Evolutionary conservation across 495 filamentous ascomycete species (phyloP).

Genomic region (Aspergillus saccharolyticus): DNA sequence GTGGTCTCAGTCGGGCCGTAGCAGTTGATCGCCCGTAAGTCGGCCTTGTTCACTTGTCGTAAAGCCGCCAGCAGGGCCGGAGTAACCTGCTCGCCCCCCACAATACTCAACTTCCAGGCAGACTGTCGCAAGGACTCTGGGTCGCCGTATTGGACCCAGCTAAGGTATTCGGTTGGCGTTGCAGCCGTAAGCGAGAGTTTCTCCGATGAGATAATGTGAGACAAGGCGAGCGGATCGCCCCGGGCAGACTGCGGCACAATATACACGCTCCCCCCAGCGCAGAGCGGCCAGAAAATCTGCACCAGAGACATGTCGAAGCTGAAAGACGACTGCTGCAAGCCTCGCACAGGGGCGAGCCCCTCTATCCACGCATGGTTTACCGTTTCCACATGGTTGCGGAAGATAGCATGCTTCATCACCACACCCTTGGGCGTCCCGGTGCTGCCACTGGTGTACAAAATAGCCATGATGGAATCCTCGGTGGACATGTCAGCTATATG

Average conservation of each 20-base stretch:
- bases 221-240: background rate
- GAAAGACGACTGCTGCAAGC: background rate
- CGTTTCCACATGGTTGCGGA: too few relatives aligned
- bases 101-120: slow-evolving; percentile 3
- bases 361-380: too few relatives aligned
- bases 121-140: slow-evolving; percentile 5
- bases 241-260: background rate
- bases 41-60: slow-evolving; percentile 6
- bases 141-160: slow-evolving; percentile 20
- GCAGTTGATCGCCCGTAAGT: background rate
- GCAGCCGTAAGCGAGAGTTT: slow-evolving; percentile 17
- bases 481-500: too few relatives aligned
- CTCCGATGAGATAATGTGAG: background rate
- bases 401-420: too few relatives aligned
- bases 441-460: too few relatives aligned
- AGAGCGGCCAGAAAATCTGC: background rate
- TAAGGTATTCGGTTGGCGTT: slow-evolving; percentile 11
- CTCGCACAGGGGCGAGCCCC: too few relatives aligned
- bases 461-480: too few relatives aligned
- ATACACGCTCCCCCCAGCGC: background rate
- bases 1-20: slow-evolving; percentile 10
- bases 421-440: too few relatives aligned
- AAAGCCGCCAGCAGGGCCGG: slow-evolving; percentile 10
- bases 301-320: background rate
- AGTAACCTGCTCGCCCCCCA: slow-evolving; percentile 6